Conservation (phyloP, 495 filamentous ascomycete species). For the Bathelium albidoporum region DNA sequence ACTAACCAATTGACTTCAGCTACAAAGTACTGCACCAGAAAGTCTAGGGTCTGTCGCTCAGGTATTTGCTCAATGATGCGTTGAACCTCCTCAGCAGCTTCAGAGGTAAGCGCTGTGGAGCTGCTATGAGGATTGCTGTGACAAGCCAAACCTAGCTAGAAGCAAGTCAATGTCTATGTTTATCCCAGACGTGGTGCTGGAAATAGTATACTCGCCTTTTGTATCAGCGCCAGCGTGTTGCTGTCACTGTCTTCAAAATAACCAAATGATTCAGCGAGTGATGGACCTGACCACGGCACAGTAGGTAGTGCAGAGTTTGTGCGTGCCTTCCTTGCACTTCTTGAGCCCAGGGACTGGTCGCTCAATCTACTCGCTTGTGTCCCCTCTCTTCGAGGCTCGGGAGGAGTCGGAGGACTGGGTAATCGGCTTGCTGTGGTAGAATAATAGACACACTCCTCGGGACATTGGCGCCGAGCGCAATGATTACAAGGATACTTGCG, state of each 20-base stretch:
- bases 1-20: constrained; percentile 24
- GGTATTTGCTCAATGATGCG: constrained; percentile 16
- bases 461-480: constrained; percentile 2
- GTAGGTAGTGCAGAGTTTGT: not conserved
- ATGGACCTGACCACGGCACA: not conserved
- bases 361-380: not conserved
- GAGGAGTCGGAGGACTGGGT: not conserved
- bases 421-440: not conserved
- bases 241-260: constrained; percentile 6
- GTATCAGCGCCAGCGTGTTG: constrained; percentile 4
- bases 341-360: not conserved
- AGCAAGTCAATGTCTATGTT: constrained; percentile 1
- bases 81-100: constrained; percentile 14
- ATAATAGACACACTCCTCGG: constrained; percentile 6
- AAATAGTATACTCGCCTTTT: not conserved
- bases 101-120: constrained; percentile 17
- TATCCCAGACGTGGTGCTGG: not conserved
- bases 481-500: constrained; percentile 8
- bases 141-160: not conserved
- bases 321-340: not conserved
- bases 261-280: constrained; percentile 5
- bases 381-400: not conserved
- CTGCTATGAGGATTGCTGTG: constrained; percentile 10
- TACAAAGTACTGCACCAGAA: constrained; percentile 25
- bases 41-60: constrained; percentile 21